phyloP scores from a whole-genome alignment of 495 filamentous ascomycete genomes.

The Neurospora discreta region DNA sequence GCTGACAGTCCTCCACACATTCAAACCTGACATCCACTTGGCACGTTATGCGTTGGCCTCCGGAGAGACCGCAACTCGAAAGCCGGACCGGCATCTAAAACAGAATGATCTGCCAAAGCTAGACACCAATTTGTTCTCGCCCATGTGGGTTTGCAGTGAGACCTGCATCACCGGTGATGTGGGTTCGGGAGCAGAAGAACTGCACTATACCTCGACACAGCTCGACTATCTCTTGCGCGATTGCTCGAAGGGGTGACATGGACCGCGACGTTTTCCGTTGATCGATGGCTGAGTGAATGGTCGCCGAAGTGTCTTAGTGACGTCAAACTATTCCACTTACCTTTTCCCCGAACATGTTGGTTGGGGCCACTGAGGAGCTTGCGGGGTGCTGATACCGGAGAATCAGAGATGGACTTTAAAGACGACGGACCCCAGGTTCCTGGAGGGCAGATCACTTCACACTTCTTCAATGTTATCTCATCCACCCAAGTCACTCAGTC shows the following conservation, averaged over 20 bases:
- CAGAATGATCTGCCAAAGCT: not conserved
- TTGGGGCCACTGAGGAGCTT: not conserved
- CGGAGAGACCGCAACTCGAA: not conserved
- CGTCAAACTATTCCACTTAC: not conserved
- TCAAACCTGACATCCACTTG: not conserved
- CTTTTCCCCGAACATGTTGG: not conserved
- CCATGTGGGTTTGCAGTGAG: not conserved
- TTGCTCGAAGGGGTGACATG: not conserved
- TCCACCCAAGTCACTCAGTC: not conserved
- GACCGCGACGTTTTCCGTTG: not conserved
- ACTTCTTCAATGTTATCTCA: not conserved
- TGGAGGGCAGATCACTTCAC: not conserved
- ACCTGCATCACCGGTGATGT: not conserved
- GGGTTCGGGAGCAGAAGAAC: not conserved
- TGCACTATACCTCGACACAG: not conserved
- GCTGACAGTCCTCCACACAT: not conserved
- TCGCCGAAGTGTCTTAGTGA: not conserved
- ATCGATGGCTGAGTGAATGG: not conserved
- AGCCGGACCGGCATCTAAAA: not conserved
- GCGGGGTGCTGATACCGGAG: not conserved
- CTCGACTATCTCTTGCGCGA: not conserved
- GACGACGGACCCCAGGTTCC: not conserved
- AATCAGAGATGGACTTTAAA: not conserved
- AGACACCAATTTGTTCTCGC: not conserved
- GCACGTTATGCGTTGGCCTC: not conserved